phyloP scores from a whole-genome alignment of 2,329 filamentous ascomycete genomes.

The Emergomyces orientalis region DNA sequence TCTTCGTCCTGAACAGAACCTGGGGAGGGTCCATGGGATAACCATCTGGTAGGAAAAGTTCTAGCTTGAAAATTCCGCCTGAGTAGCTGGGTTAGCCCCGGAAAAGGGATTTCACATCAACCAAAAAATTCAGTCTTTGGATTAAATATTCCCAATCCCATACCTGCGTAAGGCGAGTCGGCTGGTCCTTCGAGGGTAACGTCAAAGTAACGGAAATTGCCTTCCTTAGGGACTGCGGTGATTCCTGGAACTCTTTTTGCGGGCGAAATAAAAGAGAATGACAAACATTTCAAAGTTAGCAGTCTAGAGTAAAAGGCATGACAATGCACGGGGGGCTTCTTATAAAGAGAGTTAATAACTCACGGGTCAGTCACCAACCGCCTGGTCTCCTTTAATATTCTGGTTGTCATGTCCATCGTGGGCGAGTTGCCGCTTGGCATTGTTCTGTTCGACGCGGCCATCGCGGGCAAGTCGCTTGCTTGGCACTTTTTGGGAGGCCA shows the following conservation, averaged over 20 bases:
- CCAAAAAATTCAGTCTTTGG: neutral
- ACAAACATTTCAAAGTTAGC: constrained; percentile 8
- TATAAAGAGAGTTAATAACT: constrained; percentile 28
- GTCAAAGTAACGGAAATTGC: constrained; percentile 97
- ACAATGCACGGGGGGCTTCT: neutral
- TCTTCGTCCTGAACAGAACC: constrained; percentile 96
- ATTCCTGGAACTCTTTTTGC: constrained; percentile 79
- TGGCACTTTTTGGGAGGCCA: no score
- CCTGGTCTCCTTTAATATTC: constrained; percentile 98
- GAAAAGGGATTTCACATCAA: constrained; percentile 8
- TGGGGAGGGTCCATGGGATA: constrained; percentile 99
- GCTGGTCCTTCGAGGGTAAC: constrained; percentile 89
- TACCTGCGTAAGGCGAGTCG: constrained; percentile 91
- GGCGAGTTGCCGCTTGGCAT: neutral
- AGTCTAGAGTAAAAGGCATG: neutral
- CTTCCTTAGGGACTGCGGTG: constrained; percentile 88
- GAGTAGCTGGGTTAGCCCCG: constrained; percentile 11
- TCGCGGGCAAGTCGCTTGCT: no score
- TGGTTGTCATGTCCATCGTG: constrained; percentile 71
- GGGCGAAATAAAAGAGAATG: neutral
- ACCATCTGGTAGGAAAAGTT: constrained; percentile 95
- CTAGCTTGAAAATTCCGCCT: constrained; percentile 88
- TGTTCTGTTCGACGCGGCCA: no score
- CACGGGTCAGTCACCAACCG: constrained; percentile 94
- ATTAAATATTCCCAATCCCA: neutral